These are phyloP conservation scores for Cladosporium cucumerinum DNA, from an alignment of 2,329 filamentous ascomycete genomes.

Conservation along the genomic window DNA sequence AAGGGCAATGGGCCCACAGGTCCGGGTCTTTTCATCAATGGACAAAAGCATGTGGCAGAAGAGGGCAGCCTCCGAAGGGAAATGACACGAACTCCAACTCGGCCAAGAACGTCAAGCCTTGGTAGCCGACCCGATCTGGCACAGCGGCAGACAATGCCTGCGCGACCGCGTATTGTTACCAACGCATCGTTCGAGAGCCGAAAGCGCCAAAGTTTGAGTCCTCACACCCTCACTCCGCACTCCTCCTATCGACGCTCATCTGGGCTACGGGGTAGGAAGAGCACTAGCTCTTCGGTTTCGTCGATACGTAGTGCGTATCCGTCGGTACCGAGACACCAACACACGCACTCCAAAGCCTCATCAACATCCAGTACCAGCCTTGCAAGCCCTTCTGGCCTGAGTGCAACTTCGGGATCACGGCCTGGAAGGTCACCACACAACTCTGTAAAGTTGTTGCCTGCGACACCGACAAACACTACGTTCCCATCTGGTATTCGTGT, in stretches of 20 bases:
- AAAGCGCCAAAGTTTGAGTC: conserved; percentile 59
- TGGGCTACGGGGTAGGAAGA: conserved; percentile 86
- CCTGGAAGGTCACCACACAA: conserved; percentile 74
- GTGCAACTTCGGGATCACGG: conserved; percentile 56
- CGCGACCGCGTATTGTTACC: conserved; percentile 45
- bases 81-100: conserved; percentile 37
- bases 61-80: conserved; percentile 25
- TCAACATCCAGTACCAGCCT: conserved; percentile 80
- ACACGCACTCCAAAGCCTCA: conserved; percentile 89
- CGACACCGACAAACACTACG: conserved; percentile 69
- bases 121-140: conserved; percentile 38
- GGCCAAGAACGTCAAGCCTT: conserved; percentile 31
- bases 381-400: conserved; percentile 43
- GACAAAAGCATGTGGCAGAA: conserved; percentile 15
- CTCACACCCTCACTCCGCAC: conserved; percentile 81
- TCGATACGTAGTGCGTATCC: conserved; percentile 89
- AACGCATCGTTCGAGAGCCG: conserved; percentile 35
- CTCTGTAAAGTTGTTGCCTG: conserved; percentile 91
- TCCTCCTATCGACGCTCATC: conserved; percentile 82
- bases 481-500: conserved; percentile 87
- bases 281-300: conserved; percentile 90
- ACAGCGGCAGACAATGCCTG: conserved; percentile 38
- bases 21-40: conserved; percentile 19
- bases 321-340: conserved; percentile 59
- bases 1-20: conserved; percentile 18